Base-by-base conservation (phyloP, 352 stramenopile species). In the Globisporangium nodosum region DNA sequence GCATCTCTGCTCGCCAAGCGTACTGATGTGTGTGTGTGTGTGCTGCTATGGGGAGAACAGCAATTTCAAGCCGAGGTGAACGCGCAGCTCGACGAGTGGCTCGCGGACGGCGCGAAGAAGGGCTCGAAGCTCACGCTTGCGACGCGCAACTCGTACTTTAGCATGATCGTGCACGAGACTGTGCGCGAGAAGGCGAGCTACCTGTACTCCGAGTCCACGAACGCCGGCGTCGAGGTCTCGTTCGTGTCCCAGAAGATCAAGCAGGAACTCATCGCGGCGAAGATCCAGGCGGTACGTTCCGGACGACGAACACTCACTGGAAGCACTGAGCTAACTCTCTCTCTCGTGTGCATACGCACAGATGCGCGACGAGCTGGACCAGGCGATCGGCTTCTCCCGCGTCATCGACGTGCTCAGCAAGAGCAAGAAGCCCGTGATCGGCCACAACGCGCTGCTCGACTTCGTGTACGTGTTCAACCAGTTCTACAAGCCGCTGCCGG, bases 381-480 rank as follows among this genome's bases (percentile, higher is more conserved):
- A 88, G 4, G 66, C 79, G 1, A 81, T 91, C 35, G 85, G 85
- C 4, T 92, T 94, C 47, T 90, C 82, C 49, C 76, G 73, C 56
- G 81, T 94, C 1, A 92, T 94, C 53, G 73, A 92, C 49, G 63
- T 73, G 7, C 55, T 94, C 55, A 85, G 74, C 46, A 69, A 85
- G 42, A 85, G 75, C 66, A 88, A 90, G 56, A 85, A 90, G 63
- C 81, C 82, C 9, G 52, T 94, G 9, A 61, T 94, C 0, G 85
- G 82, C 12, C 85, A 94, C 73, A 94, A 94, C 59, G 84, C 81
- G 49, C 70, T 94, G 42, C 65, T 92, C 37, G 85, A 94, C 58
- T 92, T 94, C 62, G 76, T 90, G 11, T 91, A 94, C 59, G 68
- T 90, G 43, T 92, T 88, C 66, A 78, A 85, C 56, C 82, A 92